Conservation (phyloP, 1,139 yeast species). For the Fermentozyma sake region DNA sequence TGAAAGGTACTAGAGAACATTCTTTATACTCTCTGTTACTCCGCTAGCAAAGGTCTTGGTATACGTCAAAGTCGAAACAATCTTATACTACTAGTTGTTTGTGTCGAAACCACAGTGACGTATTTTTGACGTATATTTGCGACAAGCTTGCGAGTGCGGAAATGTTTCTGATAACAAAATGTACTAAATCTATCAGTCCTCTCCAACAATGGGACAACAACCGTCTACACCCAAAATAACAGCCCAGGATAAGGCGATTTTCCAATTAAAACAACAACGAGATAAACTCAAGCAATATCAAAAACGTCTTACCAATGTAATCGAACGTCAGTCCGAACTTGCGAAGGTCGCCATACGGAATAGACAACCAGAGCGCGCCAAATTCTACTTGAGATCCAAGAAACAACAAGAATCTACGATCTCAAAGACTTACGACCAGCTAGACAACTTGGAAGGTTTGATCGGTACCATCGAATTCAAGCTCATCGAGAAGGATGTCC, state of each 20-base stretch:
- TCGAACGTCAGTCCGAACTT: slow-evolving; percentile 52
- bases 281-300: slow-evolving; percentile 81
- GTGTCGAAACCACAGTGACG: too few relatives aligned
- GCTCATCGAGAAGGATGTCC: slow-evolving; percentile 77
- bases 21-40: too few relatives aligned
- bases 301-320: slow-evolving; percentile 50
- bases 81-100: too few relatives aligned
- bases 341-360: slow-evolving; percentile 55
- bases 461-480: slow-evolving; percentile 83
- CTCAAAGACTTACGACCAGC: slow-evolving; percentile 67
- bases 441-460: slow-evolving; percentile 70
- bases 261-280: slow-evolving; percentile 82
- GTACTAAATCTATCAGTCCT: too few relatives aligned
- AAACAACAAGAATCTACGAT: slow-evolving; percentile 77
- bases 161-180: too few relatives aligned
- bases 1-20: too few relatives aligned
- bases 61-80: too few relatives aligned
- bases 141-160: too few relatives aligned
- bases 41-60: too few relatives aligned
- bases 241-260: slow-evolving; percentile 76
- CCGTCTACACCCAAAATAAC: slow-evolving; percentile 58
- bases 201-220: slow-evolving; percentile 40
- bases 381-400: slow-evolving; percentile 67
- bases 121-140: too few relatives aligned
- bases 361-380: slow-evolving; percentile 57